These are phyloP conservation scores for Scutellaria barbata DNA, from an alignment of 257 asterid genomes.

Conservation along the genomic window DNA sequence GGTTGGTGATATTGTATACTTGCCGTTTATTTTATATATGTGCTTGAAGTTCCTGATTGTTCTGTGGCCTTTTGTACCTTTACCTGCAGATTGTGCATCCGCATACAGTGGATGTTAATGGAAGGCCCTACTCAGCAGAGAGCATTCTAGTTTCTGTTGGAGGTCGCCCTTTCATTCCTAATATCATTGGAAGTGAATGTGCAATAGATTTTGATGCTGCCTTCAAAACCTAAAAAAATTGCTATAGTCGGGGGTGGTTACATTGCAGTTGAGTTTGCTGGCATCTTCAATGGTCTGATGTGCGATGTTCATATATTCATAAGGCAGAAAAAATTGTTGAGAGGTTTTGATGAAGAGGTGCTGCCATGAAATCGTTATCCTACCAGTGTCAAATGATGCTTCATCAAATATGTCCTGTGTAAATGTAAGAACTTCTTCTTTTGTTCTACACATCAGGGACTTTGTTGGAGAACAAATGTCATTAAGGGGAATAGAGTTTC, in stretches of 20 bases:
- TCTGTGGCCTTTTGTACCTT: conserved; percentile 22
- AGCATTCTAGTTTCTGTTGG: conserved; percentile 91
- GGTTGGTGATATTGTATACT: conserved; percentile 50
- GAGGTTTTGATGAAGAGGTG: conserved; percentile 99
- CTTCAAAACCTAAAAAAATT: conserved; percentile 76
- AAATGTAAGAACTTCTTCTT: conserved; percentile 27
- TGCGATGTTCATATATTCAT: conserved; percentile 91
- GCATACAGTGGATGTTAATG: conserved; percentile 87
- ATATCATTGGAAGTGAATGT: conserved; percentile 86
- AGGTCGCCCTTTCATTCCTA: conserved; percentile 97
- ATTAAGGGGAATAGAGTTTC: conserved; percentile 82
- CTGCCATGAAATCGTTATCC: conserved; percentile 19
- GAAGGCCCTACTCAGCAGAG: conserved; percentile 85
- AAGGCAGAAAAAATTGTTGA: conserved; percentile 84
- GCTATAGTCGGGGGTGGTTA: conserved; percentile 99
- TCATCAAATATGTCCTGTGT: conserved; percentile 18
- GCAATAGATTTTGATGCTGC: conserved; percentile 97
- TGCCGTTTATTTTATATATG: not conserved
- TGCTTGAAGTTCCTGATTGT: conserved; percentile 8
- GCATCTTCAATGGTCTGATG: conserved; percentile 89
- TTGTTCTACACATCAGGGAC: conserved; percentile 75
- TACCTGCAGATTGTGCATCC: conserved; percentile 75
- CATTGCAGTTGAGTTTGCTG: conserved; percentile 98
- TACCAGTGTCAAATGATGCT: conserved; percentile 22
- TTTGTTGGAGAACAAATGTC: conserved; percentile 95